These are phyloP conservation scores for Salvia sclarea DNA, from an alignment of 305 asterid species.

Conservation along the genomic window DNA sequence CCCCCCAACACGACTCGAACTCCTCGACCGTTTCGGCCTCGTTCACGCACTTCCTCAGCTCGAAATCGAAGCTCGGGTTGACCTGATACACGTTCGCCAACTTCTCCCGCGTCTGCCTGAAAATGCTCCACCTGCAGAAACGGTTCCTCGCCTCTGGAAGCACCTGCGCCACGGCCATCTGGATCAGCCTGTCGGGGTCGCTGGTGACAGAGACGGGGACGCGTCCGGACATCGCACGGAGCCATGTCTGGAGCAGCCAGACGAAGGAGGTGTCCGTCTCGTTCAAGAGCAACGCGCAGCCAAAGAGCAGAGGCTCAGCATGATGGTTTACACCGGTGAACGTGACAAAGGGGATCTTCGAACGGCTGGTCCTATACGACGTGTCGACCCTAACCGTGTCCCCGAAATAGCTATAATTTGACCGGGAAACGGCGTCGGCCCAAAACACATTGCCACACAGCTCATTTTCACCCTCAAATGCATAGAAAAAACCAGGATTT, in stretches of 20 bases:
- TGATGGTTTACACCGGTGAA: constrained; percentile 90
- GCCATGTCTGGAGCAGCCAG: constrained; percentile 83
- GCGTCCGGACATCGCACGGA: constrained; percentile 62
- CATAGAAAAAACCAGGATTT: constrained; percentile 68
- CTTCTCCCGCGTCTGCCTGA: constrained; percentile 76
- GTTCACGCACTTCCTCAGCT: constrained; percentile 72
- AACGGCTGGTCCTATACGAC: constrained; percentile 62
- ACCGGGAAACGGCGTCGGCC: constrained; percentile 63
- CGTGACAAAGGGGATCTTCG: constrained; percentile 71
- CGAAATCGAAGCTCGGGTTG: constrained; percentile 63
- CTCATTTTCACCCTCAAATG: constrained; percentile 61
- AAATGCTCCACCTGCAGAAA: constrained; percentile 84
- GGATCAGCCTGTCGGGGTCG: constrained; percentile 75
- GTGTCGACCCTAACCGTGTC: constrained; percentile 83
- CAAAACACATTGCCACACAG: constrained; percentile 70
- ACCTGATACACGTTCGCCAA: constrained; percentile 52
- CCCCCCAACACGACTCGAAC: constrained; percentile 79
- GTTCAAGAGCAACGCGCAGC: constrained; percentile 76
- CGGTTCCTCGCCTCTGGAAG: constrained; percentile 74
- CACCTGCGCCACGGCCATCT: constrained; percentile 68
- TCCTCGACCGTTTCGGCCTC: constrained; percentile 67
- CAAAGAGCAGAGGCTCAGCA: constrained; percentile 82
- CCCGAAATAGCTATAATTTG: constrained; percentile 64
- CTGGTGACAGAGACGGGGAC: constrained; percentile 73
- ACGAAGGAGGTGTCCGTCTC: constrained; percentile 65